phyloP scores from a whole-genome alignment of 164 flowering plant genomes.

The Magnolia officinalis region DNA sequence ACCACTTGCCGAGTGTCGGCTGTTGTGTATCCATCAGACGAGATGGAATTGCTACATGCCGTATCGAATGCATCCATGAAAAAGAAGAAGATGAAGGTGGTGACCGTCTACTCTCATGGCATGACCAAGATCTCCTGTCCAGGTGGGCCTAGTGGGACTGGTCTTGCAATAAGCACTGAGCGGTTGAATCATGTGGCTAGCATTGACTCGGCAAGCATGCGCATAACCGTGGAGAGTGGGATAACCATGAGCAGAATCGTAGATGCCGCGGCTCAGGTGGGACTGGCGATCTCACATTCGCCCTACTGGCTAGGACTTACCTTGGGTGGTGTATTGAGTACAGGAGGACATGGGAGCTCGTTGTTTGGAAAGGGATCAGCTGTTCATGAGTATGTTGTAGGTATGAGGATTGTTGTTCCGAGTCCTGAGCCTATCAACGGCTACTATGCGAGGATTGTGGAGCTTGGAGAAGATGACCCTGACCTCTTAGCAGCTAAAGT shows the following conservation, averaged over 20 bases:
- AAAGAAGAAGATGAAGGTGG: constrained; percentile 37
- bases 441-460: constrained; percentile 4
- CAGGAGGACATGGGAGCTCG: neutral
- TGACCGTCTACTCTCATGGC: constrained; percentile 38
- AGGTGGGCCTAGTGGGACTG: constrained; percentile 11
- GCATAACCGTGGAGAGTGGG: constrained; percentile 5
- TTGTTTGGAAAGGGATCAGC: neutral
- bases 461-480: constrained; percentile 7
- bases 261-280: neutral
- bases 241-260: constrained; percentile 5
- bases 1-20: constrained; percentile 26
- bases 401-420: constrained; percentile 10
- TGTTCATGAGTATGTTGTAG: constrained; percentile 1
- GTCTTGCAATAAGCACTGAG: constrained; percentile 38
- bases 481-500: constrained; percentile 12
- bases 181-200: constrained; percentile 16
- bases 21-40: constrained; percentile 32
- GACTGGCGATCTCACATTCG: neutral
- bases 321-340: neutral
- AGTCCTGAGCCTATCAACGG: constrained; percentile 1
- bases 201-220: constrained; percentile 22
- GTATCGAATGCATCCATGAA: constrained; percentile 31
- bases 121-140: constrained; percentile 44
- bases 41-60: constrained; percentile 29
- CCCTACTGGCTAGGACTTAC: constrained; percentile 4